Evolutionary conservation across 495 filamentous ascomycete species (phyloP).

Genomic region (Aspergillus asperescens): DNA sequence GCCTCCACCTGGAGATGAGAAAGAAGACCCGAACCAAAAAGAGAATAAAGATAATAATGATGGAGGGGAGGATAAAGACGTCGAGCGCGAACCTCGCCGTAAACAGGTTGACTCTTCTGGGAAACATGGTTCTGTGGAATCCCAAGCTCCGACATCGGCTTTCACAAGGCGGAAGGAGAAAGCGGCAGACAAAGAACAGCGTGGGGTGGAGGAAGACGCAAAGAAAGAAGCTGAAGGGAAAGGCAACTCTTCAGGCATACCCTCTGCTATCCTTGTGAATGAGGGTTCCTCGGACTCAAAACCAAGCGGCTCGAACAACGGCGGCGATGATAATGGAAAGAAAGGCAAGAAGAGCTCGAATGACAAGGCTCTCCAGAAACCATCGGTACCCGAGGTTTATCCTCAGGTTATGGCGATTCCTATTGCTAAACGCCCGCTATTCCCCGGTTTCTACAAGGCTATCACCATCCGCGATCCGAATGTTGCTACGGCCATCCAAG

Average conservation of each 20-base stretch:
- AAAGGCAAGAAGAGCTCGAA: conserved; percentile 60
- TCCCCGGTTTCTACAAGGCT: conserved; percentile 98
- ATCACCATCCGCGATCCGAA: conserved; percentile 89
- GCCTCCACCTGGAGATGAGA: conserved; percentile 35
- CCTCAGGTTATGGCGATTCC: conserved; percentile 98
- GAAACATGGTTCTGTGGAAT: conserved; percentile 26
- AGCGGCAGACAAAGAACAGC: conserved; percentile 35
- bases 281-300: conserved; percentile 40
- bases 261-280: conserved; percentile 45
- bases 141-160: conserved; percentile 29
- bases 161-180: conserved; percentile 37
- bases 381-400: conserved; percentile 87
- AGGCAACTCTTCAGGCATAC: conserved; percentile 37
- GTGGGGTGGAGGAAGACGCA: conserved; percentile 40
- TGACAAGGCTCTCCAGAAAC: conserved; percentile 77
- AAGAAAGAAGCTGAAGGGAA: conserved; percentile 40
- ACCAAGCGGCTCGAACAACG: conserved; percentile 42
- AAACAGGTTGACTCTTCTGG: conserved; percentile 33
- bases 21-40: conserved; percentile 32
- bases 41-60: conserved; percentile 33
- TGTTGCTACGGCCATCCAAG: conserved; percentile 83
- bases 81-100: conserved; percentile 31
- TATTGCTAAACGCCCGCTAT: conserved; percentile 91
- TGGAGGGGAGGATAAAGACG: conserved; percentile 30
- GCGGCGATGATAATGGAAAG: conserved; percentile 47